Conservation (phyloP, 495 filamentous ascomycete species). For the Alectoria sarmentosa region DNA sequence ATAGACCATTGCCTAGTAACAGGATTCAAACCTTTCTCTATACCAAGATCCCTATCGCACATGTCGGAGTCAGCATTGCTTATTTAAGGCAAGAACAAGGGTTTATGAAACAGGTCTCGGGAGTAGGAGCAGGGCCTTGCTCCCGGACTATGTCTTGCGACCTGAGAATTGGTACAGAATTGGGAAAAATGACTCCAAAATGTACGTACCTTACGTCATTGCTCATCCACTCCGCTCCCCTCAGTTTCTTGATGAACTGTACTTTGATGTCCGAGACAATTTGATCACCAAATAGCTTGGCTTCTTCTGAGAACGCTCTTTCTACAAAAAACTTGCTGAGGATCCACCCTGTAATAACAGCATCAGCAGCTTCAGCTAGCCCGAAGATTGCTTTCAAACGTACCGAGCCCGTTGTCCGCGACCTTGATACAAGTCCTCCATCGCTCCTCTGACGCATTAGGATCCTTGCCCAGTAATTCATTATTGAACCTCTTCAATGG, state of each 20-base stretch:
- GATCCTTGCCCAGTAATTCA: slow-evolving; percentile 50
- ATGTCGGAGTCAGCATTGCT: too few species aligned
- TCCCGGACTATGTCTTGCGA: too few species aligned
- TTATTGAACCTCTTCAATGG: slow-evolving; percentile 55
- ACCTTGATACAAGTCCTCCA: slow-evolving; percentile 60
- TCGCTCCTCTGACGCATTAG: slow-evolving; percentile 54
- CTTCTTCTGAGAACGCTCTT: slow-evolving; percentile 54
- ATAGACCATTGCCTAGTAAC: background rate
- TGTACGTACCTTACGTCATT: slow-evolving; percentile 55
- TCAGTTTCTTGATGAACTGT: slow-evolving; percentile 54
- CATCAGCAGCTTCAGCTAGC: background rate
- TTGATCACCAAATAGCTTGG: slow-evolving; percentile 59
- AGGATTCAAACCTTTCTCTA: slow-evolving; percentile 43
- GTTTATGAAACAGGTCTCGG: too few species aligned
- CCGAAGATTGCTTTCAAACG: background rate
- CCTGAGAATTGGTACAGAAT: too few species aligned
- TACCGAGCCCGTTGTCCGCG: slow-evolving; percentile 47
- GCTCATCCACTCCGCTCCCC: slow-evolving; percentile 61
- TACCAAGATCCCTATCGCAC: slow-evolving; percentile 51
- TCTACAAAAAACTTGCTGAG: slow-evolving; percentile 62
- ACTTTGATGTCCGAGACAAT: slow-evolving; percentile 64
- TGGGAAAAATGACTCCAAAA: too few species aligned
- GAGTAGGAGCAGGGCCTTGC: too few species aligned
- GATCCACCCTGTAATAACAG: slow-evolving; percentile 37
- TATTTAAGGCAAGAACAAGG: too few species aligned